Base-by-base conservation (phyloP, 495 filamentous ascomycete species). In the Cercophora newfieldiana region DNA sequence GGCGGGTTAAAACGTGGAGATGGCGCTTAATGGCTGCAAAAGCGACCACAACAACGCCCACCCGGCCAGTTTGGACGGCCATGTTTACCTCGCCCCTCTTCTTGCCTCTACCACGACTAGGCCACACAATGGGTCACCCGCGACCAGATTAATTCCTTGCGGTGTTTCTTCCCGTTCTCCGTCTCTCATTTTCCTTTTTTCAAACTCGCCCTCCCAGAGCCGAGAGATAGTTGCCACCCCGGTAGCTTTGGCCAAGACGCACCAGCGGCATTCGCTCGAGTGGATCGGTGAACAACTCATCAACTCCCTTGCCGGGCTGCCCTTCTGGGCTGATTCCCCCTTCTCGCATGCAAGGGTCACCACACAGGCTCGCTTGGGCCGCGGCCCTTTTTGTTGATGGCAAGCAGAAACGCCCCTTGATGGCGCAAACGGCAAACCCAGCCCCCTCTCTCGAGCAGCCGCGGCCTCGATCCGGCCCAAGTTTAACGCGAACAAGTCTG, bases 121-220 rank as follows among this genome's bases (percentile, higher is more conserved):
- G 65, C 65, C 70, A 44, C 29, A 30, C 48, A 54, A 57, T 30
- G 16, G 25, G 30, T 28, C 66, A 49, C 62, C 37, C 61, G 26
- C 31, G 59, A 64, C 49, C 44, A 66, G 58, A 70, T 72, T 71
- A 65, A 72, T 66, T 69, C 68, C 65, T 54, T 65, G 56, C 64
- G 12, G 28, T 47, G 24, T 28, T 55, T 53, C 21, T 54, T 44
- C 21, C 24, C 54, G 10, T 25, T 54, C 30, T 18, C 24, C 54
- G 10, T 31, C 44, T 37, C 51, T 58, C 49, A 55, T 47, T 68
- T 68, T 49, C 29, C n/a, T 59, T 50, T 67, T 74, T 74, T 71
- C 72, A 72, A 71, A 74, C 64, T 19, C 10, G 28, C 31, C n/a
- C 50, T 55, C 44, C 31, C 21, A 55, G 48, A 18, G 37, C 28